Percentiles rank a stretch among this genome's conserved stretches.
phyloP scores from a whole-genome alignment of 805 yeast species.

The Candida maris region DNA sequence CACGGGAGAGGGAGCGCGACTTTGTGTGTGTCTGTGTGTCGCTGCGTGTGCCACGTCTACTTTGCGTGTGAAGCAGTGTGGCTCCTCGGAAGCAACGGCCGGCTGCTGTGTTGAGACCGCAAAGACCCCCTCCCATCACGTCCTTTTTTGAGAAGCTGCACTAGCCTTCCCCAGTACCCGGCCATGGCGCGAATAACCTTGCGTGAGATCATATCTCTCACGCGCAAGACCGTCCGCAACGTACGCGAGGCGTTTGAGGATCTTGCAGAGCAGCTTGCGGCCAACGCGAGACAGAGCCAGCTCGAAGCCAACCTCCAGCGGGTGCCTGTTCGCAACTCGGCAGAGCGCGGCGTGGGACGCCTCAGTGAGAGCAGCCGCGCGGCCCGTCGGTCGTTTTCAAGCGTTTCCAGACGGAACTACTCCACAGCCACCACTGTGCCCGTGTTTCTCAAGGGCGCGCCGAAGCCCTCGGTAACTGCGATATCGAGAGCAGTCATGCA shows the following conservation, averaged over 20 bases:
- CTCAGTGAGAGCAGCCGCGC: conserved; percentile 6
- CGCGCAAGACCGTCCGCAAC: conserved; percentile 44
- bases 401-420: conserved; percentile 18
- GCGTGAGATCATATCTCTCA: conserved; percentile 43
- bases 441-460: conserved; percentile 2
- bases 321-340: conserved; percentile 37
- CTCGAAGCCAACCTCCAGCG: conserved; percentile 29
- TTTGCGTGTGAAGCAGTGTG: too few species aligned
- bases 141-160: too few species aligned
- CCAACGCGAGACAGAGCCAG: conserved; percentile 30
- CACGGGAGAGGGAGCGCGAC: too few species aligned
- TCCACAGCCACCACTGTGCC: conserved; percentile 13
- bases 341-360: conserved; percentile 22
- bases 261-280: conserved; percentile 35
- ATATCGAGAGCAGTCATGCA: conserved; percentile 19
- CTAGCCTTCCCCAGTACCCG: too few species aligned
- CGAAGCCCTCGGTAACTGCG: conserved; percentile 14
- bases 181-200: conserved; percentile 33
- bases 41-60: too few species aligned
- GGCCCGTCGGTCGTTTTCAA: conserved; percentile 23
- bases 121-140: too few species aligned
- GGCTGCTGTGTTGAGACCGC: too few species aligned
- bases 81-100: too few species aligned
- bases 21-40: too few species aligned
- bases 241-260: conserved; percentile 47